phyloP scores from a whole-genome alignment of 2,329 filamentous ascomycete species.

The Verticillium klebahnii region DNA sequence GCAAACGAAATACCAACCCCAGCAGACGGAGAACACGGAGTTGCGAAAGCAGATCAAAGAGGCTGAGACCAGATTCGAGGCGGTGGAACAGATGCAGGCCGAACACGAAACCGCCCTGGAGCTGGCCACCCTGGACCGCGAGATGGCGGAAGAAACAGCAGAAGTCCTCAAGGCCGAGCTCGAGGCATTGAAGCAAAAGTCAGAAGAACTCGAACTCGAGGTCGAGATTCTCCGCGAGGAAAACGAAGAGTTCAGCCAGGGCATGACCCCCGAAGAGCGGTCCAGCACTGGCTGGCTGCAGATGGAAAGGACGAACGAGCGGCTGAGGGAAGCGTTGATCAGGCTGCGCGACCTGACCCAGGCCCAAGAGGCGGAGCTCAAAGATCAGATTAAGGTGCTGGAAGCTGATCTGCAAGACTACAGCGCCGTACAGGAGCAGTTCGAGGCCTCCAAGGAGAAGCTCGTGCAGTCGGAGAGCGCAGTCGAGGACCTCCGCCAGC shows the following conservation, averaged over 20 bases:
- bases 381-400: conserved; percentile 67
- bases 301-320: conserved; percentile 85
- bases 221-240: conserved; percentile 83
- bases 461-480: conserved; percentile 67
- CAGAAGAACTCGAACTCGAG: conserved; percentile 84
- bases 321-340: conserved; percentile 79
- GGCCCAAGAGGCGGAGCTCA: conserved; percentile 76
- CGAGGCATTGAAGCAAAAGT: conserved; percentile 67
- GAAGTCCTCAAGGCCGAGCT: conserved; percentile 79
- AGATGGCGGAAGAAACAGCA: conserved; percentile 93
- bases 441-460: conserved; percentile 66
- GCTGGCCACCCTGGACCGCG: conserved; percentile 80
- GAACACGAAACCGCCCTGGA: conserved; percentile 85
- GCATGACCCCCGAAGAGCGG: conserved; percentile 84
- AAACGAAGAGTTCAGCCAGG: conserved; percentile 75
- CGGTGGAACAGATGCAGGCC: conserved; percentile 68
- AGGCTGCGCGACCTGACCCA: conserved; percentile 82
- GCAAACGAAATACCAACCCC: conserved; percentile 80
- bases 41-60: conserved; percentile 76
- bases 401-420: conserved; percentile 70
- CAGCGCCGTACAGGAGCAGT: conserved; percentile 61
- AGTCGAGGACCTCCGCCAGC: conserved; percentile 82
- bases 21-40: conserved; percentile 74
- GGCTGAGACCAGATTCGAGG: conserved; percentile 62
- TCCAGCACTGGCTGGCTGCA: conserved; percentile 85